A percentile compares a stretch with the other conserved stretches of the same genome.
Evolutionary conservation across 352 stramenopile genomes (phyloP).

Genomic region (Phytophthora vignae): DNA sequence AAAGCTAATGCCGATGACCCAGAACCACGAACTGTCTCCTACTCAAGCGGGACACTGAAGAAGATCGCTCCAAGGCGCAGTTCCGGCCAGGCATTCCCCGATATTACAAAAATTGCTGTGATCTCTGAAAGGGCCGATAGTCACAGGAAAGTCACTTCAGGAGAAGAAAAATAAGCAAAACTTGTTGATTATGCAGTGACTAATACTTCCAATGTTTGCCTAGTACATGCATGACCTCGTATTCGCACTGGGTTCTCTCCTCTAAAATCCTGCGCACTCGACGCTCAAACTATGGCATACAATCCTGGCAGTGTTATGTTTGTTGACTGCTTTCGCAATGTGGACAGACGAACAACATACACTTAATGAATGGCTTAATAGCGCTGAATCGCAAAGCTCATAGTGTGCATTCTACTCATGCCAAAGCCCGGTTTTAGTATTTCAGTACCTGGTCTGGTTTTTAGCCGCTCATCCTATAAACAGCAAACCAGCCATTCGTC

Average conservation of each 20-base stretch:
- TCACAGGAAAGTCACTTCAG: not conserved
- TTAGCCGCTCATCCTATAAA: too few relatives aligned
- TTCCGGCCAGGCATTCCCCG: not conserved
- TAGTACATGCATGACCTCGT: too few relatives aligned
- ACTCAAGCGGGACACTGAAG: not conserved
- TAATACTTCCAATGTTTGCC: not conserved
- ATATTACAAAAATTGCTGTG: constrained; percentile 1
- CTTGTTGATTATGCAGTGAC: not conserved
- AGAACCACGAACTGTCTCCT: not conserved
- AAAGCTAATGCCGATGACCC: not conserved
- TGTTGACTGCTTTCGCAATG: too few relatives aligned
- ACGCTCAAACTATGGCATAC: too few relatives aligned
- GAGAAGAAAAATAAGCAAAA: not conserved
- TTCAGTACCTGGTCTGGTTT: not conserved
- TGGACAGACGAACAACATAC: too few relatives aligned
- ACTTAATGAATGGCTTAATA: too few relatives aligned
- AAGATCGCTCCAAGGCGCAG: not conserved
- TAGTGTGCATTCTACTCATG: not conserved
- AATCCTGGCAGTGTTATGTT: too few relatives aligned
- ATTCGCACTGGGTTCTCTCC: too few relatives aligned
- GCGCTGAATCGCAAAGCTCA: too few relatives aligned
- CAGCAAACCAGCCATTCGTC: not conserved
- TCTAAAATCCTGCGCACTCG: too few relatives aligned
- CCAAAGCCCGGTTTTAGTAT: not conserved
- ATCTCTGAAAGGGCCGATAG: not conserved